Evolutionary conservation across 176 grass and related monocot genomes (phyloP), one percentile per base, ranked within the genome.

Genomic region (Musa schizocarpa): DNA sequence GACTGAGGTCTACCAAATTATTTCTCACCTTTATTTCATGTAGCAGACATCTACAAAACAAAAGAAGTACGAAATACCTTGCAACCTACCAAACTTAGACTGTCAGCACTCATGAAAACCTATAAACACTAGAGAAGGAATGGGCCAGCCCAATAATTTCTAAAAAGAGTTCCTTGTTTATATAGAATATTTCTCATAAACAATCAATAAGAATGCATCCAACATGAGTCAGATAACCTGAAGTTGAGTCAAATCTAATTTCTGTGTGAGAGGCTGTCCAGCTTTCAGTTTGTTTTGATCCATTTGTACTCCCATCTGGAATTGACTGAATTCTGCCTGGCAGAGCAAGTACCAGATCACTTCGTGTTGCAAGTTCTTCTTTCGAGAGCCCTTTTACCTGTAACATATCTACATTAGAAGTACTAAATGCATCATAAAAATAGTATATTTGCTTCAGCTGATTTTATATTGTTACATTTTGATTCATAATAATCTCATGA

Each of bases 321-420:
- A 95, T 95, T 52, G 91, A 82, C 71, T 92, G 86, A 76, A 99
- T 99, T 84, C 96, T 91, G 53, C 89, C 84, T 81, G 91, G 96
- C 73, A 99, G 69, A 19, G 88, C 96, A 0, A 76, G 59, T 69
- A 95, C 96, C 53, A 99, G 80, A 76, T 95, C 96, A 61, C 80
- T 89, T 75, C 91, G 84, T 70, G 78, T 82, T 0, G 85, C 76
- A 52, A 95, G 71, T 76, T 99, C 96, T 77, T 95, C 96, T 78
- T 89, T 99, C 19, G 91, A 87, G 26, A 99, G 86, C 27, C 91
- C 96, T 94, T 95, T 99, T 53, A 95, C 88, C 96, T 99, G 78
- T 78, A 63, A 68, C 24, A 73, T 21, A 66, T 77, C 1, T 8
- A 26, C 13, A 71, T 9, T 24, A 52, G 8, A 76, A 53, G 9